These are phyloP conservation scores for Pterula multifida DNA, from an alignment of 1,284 basidiomycete species.

Conservation along the genomic window DNA sequence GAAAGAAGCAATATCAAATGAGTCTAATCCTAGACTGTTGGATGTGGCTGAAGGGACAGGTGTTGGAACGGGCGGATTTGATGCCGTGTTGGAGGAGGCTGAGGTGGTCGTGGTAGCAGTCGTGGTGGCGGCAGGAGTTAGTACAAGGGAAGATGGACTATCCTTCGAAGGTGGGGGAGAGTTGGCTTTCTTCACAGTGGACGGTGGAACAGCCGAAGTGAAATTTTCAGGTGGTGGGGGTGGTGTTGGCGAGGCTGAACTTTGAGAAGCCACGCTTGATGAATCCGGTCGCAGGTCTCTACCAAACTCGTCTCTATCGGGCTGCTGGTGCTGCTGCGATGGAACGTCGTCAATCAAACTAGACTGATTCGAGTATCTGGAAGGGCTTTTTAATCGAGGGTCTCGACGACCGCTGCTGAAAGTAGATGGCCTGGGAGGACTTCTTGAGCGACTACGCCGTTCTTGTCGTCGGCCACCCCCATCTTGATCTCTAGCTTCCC, in stretches of 20 bases:
- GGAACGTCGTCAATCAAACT: too few species aligned
- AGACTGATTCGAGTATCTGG: slow-evolving; percentile 37
- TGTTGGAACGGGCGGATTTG: background rate
- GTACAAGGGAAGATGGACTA: too few species aligned
- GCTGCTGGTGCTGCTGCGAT: slow-evolving; percentile 13
- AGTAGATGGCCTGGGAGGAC: slow-evolving; percentile 53
- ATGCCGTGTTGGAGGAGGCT: background rate
- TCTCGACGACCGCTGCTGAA: background rate
- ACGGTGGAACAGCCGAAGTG: too few species aligned
- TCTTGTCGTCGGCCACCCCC: slow-evolving; percentile 26
- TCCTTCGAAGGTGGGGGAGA: too few species aligned
- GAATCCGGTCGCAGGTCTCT: slow-evolving; percentile 48
- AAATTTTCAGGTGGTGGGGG: slow-evolving; percentile 1
- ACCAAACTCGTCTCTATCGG: slow-evolving; percentile 58
- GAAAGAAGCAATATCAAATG: slow-evolving; percentile 1
- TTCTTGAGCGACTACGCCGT: slow-evolving; percentile 55
- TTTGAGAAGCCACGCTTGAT: background rate
- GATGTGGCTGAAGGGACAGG: background rate
- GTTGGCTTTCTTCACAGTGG: too few species aligned
- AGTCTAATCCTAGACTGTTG: background rate
- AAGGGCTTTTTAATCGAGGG: slow-evolving; percentile 30
- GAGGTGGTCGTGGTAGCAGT: background rate
- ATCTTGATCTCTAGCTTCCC: slow-evolving; percentile 29
- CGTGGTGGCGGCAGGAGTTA: background rate
- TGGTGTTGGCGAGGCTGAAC: background rate